Conservation (phyloP, 768 basidiomycete species). For the Agaricus sinodeliciosus region DNA sequence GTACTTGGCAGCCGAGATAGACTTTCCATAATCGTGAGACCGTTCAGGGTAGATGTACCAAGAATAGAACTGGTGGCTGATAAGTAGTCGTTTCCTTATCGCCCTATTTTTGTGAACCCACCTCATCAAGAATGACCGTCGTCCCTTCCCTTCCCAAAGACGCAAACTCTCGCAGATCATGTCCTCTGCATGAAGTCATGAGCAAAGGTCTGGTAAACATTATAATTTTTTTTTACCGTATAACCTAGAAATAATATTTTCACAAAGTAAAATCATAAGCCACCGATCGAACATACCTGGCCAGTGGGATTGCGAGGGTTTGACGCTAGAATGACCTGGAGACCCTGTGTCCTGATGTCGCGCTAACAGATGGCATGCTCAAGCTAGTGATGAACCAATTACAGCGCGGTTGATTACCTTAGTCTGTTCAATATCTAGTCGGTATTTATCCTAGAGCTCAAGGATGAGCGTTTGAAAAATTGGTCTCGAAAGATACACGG, state of each 20-base stretch:
- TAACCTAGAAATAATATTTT: slow-evolving; percentile 33
- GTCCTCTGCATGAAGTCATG: slow-evolving; percentile 40
- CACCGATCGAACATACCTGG: slow-evolving; percentile 43
- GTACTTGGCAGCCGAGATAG: slow-evolving; percentile 77
- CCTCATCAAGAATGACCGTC: slow-evolving; percentile 83
- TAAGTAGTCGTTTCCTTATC: neutral
- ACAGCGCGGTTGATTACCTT: slow-evolving; percentile 44
- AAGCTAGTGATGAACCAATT: slow-evolving; percentile 21
- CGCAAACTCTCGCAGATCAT: slow-evolving; percentile 79
- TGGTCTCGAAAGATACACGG: slow-evolving; percentile 13
- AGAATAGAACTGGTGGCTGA: slow-evolving; percentile 69
- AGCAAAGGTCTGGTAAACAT: neutral
- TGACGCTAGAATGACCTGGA: slow-evolving; percentile 80
- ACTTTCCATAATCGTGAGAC: slow-evolving; percentile 66
- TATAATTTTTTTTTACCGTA: slow-evolving; percentile 26
- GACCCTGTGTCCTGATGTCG: slow-evolving; percentile 78
- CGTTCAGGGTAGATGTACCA: slow-evolving; percentile 92
- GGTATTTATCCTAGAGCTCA: slow-evolving; percentile 50
- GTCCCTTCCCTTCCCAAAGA: slow-evolving; percentile 66
- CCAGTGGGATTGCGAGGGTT: slow-evolving; percentile 98
- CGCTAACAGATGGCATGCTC: slow-evolving; percentile 31
- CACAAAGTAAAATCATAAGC: neutral
- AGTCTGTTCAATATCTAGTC: slow-evolving; percentile 72
- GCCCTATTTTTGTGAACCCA: slow-evolving; percentile 18
- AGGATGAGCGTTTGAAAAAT: neutral